Evolutionary conservation across 2,329 filamentous ascomycete species (phyloP).

Genomic region (Lecanosticta acicola): DNA sequence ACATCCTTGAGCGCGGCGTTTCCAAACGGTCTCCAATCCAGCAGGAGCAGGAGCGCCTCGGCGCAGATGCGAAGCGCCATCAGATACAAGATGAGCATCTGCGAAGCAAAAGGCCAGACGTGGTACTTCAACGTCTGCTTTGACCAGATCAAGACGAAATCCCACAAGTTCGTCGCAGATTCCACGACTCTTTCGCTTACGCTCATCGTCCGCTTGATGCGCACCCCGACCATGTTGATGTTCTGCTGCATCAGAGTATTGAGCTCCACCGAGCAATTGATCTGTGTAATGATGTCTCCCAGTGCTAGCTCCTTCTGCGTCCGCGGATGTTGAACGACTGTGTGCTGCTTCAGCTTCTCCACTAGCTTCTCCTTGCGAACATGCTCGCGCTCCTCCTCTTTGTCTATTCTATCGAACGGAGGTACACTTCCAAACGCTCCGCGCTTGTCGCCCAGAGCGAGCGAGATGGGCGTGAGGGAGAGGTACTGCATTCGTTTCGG

Average conservation of each 20-base stretch:
- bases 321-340: conserved; percentile 67
- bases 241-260: conserved; percentile 83
- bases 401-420: conserved; percentile 56
- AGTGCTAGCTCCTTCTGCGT: conserved; percentile 80
- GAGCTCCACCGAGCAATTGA: conserved; percentile 93
- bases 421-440: conserved; percentile 34
- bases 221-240: conserved; percentile 70
- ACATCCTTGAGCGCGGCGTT: conserved; percentile 88
- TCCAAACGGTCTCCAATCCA: conserved; percentile 78
- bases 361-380: conserved; percentile 62
- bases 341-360: conserved; percentile 83
- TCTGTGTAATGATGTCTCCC: conserved; percentile 77
- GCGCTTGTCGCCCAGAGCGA: conserved; percentile 72
- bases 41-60: conserved; percentile 68
- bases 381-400: conserved; percentile 63
- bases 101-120: conserved; percentile 68
- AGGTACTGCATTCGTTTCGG: conserved; percentile 94
- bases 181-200: conserved; percentile 93
- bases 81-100: conserved; percentile 68
- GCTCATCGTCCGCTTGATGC: conserved; percentile 77
- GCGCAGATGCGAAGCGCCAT: conserved; percentile 74
- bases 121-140: conserved; percentile 69
- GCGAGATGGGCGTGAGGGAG: conserved; percentile 79
- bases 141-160: conserved; percentile 62
- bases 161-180: conserved; percentile 80